These are phyloP conservation scores for Halenospora varia DNA, from an alignment of 495 filamentous ascomycete species.

Conservation along the genomic window DNA sequence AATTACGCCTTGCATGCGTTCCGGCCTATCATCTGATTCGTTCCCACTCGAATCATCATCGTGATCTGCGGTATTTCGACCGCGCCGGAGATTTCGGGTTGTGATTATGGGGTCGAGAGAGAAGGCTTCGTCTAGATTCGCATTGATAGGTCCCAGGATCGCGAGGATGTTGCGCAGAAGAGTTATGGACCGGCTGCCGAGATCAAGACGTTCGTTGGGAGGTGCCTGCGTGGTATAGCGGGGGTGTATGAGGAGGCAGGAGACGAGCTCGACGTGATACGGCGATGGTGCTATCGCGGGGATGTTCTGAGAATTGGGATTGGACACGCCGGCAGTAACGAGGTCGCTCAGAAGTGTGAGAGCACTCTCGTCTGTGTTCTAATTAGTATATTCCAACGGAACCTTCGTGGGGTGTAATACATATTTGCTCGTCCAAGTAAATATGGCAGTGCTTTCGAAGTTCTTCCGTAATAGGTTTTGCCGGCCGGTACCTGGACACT, in stretches of 20 bases:
- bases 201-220: slow-evolving; percentile 44
- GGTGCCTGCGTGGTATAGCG: slow-evolving; percentile 44
- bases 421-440: slow-evolving; percentile 72
- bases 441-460: slow-evolving; percentile 62
- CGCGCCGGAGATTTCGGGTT: slow-evolving; percentile 29
- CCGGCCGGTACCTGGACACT: slow-evolving; percentile 42
- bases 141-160: slow-evolving; percentile 47
- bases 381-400: not conserved
- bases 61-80: slow-evolving; percentile 14
- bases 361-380: slow-evolving; percentile 56
- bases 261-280: slow-evolving; percentile 28
- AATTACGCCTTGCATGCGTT: slow-evolving; percentile 46
- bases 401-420: slow-evolving; percentile 35
- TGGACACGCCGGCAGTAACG: slow-evolving; percentile 50
- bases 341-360: slow-evolving; percentile 64
- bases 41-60: slow-evolving; percentile 18
- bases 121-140: slow-evolving; percentile 49
- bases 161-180: slow-evolving; percentile 54
- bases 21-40: slow-evolving; percentile 30
- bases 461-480: slow-evolving; percentile 53
- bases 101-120: slow-evolving; percentile 40
- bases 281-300: slow-evolving; percentile 37
- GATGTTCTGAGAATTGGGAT: slow-evolving; percentile 37
- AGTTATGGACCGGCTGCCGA: slow-evolving; percentile 48
- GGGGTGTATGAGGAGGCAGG: slow-evolving; percentile 22